phyloP scores from a whole-genome alignment of 2,329 filamentous ascomycete species.

The Exophiala bonariae region DNA sequence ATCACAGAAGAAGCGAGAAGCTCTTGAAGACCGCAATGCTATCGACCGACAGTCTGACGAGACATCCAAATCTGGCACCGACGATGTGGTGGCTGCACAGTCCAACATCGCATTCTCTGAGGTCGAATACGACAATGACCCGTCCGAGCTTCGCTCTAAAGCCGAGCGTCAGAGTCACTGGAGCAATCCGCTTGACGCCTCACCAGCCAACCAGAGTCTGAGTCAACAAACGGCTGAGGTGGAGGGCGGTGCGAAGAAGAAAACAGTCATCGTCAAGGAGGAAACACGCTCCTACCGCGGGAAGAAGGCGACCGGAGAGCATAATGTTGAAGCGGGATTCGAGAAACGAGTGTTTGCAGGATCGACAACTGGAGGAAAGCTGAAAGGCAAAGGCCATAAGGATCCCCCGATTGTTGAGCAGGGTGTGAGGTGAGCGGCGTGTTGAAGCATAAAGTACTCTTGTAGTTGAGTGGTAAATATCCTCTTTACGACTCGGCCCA shows the following conservation, averaged over 20 bases:
- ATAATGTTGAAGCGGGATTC: neutral
- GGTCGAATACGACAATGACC: slow-evolving; percentile 1
- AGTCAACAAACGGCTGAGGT: slow-evolving; percentile 6
- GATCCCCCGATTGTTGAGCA: slow-evolving; percentile 2
- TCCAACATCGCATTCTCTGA: neutral
- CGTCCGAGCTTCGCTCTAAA: neutral
- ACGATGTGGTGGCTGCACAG: slow-evolving; percentile 18
- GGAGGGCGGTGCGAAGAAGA: neutral
- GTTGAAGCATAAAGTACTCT: no score
- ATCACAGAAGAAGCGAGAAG: slow-evolving; percentile 8
- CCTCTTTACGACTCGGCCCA: no score
- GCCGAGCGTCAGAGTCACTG: neutral
- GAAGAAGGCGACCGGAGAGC: neutral
- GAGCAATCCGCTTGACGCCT: slow-evolving; percentile 14
- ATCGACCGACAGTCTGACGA: slow-evolving; percentile 20
- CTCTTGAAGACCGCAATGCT: slow-evolving; percentile 9
- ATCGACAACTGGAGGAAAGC: slow-evolving; percentile 2
- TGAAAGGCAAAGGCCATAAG: neutral
- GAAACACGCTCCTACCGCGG: neutral
- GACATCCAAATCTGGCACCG: slow-evolving; percentile 16
- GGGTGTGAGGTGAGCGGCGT: slow-evolving; percentile 2
- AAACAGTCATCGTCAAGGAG: neutral
- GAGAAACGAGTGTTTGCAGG: slow-evolving; percentile 11
- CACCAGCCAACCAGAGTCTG: slow-evolving; percentile 12
- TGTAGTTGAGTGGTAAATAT: no score